phyloP scores from a whole-genome alignment of 805 yeast species.

The Candida broadrunensis region DNA sequence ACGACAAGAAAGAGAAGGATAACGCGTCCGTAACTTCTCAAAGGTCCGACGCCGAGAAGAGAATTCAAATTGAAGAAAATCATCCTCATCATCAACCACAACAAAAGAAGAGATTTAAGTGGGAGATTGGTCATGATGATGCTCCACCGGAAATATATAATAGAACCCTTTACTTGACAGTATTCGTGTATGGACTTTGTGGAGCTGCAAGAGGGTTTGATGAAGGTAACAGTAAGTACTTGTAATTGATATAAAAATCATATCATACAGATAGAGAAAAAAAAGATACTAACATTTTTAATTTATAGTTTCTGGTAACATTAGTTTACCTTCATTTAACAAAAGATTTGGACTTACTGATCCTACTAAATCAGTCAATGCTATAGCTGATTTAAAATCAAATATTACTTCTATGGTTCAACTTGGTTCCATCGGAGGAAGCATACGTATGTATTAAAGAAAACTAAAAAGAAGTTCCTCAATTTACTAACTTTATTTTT shows the following conservation, averaged over 20 bases:
- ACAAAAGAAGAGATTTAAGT: constrained; percentile 10
- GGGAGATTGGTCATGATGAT: constrained; percentile 16
- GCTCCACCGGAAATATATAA: constrained; percentile 44
- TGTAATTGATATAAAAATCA: no score
- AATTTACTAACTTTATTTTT: background rate
- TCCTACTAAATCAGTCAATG: constrained; percentile 22
- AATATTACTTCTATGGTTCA: constrained; percentile 58
- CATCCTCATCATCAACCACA: background rate
- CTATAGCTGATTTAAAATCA: constrained; percentile 44
- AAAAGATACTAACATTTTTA: no score
- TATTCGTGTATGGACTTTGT: constrained; percentile 48
- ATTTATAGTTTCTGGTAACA: constrained; percentile 33
- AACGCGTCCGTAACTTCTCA: background rate
- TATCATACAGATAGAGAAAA: no score
- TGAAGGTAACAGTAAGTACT: constrained; percentile 39
- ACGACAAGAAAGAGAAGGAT: background rate
- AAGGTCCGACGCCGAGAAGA: background rate
- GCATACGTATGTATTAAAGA: no score
- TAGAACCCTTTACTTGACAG: constrained; percentile 38
- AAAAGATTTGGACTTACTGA: constrained; percentile 41
- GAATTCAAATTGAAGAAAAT: background rate
- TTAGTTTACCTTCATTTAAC: constrained; percentile 41
- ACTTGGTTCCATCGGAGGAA: constrained; percentile 51
- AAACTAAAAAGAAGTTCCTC: background rate
- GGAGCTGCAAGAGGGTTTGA: constrained; percentile 58